Conservation (phyloP, 306 rosid genomes). For the Cicer judaicum region DNA sequence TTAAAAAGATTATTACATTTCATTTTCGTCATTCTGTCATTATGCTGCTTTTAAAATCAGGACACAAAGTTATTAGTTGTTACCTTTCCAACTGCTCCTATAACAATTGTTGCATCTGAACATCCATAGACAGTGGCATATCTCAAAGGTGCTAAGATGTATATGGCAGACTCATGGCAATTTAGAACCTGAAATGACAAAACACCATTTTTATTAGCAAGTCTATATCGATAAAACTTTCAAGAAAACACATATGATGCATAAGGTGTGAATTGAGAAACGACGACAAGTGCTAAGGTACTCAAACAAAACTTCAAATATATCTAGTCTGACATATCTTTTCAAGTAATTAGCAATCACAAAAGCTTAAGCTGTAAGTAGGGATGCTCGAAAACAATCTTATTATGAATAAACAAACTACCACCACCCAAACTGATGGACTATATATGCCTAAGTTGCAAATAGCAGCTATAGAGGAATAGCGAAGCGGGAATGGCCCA, state of each 20-base stretch:
- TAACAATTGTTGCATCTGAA: slow-evolving; percentile 91
- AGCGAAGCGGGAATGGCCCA: too few relatives aligned
- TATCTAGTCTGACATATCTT: slow-evolving; percentile 20
- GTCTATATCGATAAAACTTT: slow-evolving; percentile 20
- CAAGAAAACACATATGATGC: slow-evolving; percentile 12
- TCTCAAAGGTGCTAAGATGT: slow-evolving; percentile 86
- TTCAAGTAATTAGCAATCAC: slow-evolving; percentile 4
- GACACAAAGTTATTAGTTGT: slow-evolving; percentile 35
- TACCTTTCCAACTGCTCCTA: slow-evolving; percentile 99
- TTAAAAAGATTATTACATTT: not conserved
- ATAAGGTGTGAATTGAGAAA: slow-evolving; percentile 28
- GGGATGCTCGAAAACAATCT: not conserved
- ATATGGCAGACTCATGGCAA: slow-evolving; percentile 84
- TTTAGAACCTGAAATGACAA: slow-evolving; percentile 76
- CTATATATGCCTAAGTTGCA: not conserved
- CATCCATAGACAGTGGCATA: slow-evolving; percentile 94
- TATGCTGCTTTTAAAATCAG: slow-evolving; percentile 28
- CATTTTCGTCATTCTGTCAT: slow-evolving; percentile 9
- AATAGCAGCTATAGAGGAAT: not conserved
- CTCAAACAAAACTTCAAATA: slow-evolving; percentile 23
- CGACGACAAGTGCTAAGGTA: slow-evolving; percentile 6
- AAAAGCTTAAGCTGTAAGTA: slow-evolving; percentile 14
- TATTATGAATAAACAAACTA: slow-evolving; percentile 8
- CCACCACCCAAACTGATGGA: slow-evolving; percentile 17
- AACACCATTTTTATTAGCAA: slow-evolving; percentile 37